Conservation (phyloP, 306 rosid species). For the Cucurbita pepo region DNA sequence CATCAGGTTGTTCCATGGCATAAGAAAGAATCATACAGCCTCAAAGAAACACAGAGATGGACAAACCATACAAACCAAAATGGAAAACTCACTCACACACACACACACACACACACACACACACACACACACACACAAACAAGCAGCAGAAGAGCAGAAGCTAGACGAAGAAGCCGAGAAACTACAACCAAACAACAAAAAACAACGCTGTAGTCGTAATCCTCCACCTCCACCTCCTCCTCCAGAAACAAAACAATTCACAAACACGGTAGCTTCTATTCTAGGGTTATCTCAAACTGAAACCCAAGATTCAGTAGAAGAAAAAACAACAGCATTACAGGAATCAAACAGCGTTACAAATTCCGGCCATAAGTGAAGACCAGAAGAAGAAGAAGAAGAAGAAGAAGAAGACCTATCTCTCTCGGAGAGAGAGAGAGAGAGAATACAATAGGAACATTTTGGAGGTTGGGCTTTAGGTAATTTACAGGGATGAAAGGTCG, state of each 20-base stretch:
- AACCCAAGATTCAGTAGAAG: not conserved
- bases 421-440: slow-evolving; percentile 9
- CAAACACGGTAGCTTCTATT: not conserved
- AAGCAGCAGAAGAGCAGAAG: not conserved
- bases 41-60: not conserved
- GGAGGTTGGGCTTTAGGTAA: slow-evolving; percentile 6
- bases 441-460: not conserved
- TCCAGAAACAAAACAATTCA: not conserved
- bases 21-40: not conserved
- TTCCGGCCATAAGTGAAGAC: not conserved
- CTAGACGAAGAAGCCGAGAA: not conserved
- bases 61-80: not conserved
- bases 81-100: not conserved
- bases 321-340: not conserved
- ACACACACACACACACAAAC: not conserved
- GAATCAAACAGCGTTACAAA: not conserved
- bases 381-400: not conserved
- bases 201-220: not conserved
- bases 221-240: not conserved
- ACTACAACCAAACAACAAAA: slow-evolving; percentile 2
- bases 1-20: slow-evolving; percentile 11
- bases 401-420: slow-evolving; percentile 5
- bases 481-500: not conserved
- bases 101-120: not conserved
- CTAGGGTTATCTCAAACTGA: not conserved